These are phyloP conservation scores for Clarireedia hainanense DNA, from an alignment of 2,329 filamentous ascomycete species.

Conservation along the genomic window DNA sequence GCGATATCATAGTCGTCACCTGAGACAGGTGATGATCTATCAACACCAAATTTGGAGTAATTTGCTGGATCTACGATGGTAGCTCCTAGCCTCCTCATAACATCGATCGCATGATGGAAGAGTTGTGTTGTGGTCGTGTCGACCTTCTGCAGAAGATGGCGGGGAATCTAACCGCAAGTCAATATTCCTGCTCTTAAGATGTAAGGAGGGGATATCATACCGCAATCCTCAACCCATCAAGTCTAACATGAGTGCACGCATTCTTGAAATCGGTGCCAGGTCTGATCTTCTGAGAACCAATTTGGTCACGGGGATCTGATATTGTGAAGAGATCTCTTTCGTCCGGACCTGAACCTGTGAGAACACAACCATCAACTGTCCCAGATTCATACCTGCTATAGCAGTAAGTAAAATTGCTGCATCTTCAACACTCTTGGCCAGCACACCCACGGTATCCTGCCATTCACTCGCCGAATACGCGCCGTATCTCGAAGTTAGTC, in stretches of 20 bases:
- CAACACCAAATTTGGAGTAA: constrained; percentile 45
- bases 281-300: not conserved
- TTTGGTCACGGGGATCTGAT: not conserved
- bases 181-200: not conserved
- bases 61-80: constrained; percentile 55
- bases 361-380: no score
- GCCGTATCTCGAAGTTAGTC: constrained; percentile 50
- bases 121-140: not conserved
- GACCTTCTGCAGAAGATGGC: not conserved
- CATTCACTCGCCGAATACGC: constrained; percentile 55
- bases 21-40: not conserved
- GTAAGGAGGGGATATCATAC: not conserved
- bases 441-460: constrained; percentile 53
- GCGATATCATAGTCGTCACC: not conserved
- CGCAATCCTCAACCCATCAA: constrained; percentile 2
- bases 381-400: constrained; percentile 43
- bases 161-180: not conserved
- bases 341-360: no score
- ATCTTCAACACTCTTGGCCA: constrained; percentile 48
- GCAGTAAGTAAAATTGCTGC: constrained; percentile 52
- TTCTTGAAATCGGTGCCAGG: not conserved
- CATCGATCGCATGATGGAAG: not conserved
- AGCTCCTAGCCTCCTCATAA: constrained; percentile 30
- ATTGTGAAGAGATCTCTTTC: not conserved
- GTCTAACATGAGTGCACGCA: not conserved